phyloP scores from a whole-genome alignment of 306 rosid species.

The Lupinus albus region DNA sequence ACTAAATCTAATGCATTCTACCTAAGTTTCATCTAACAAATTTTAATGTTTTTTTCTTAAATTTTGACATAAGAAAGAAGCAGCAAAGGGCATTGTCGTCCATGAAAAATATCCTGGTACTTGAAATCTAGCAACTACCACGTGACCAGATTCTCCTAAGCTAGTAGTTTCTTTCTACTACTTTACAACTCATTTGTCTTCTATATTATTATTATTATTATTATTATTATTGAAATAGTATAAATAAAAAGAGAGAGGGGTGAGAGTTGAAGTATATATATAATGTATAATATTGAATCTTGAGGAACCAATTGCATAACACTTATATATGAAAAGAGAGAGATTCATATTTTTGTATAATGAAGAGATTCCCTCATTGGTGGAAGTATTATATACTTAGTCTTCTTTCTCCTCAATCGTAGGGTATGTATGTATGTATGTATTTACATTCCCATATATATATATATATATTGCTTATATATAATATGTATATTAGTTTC shows the following conservation, averaged over 20 bases:
- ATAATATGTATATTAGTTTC: neutral
- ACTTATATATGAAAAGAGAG: neutral
- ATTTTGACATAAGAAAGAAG: neutral
- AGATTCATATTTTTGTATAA: neutral
- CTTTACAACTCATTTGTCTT: neutral
- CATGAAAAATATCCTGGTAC: neutral
- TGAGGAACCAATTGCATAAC: slow-evolving; percentile 12
- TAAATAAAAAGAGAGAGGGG: neutral
- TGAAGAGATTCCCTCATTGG: slow-evolving; percentile 14
- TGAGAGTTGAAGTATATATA: too few relatives aligned
- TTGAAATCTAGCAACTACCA: slow-evolving; percentile 1
- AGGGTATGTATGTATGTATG: too few relatives aligned
- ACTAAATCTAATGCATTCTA: neutral
- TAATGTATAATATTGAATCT: too few relatives aligned
- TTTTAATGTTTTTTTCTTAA: neutral
- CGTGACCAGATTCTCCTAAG: slow-evolving; percentile 5
- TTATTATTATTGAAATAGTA: neutral
- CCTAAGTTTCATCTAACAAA: neutral
- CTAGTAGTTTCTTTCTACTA: slow-evolving; percentile 17
- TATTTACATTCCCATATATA: slow-evolving; percentile 23
- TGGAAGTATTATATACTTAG: too few relatives aligned
- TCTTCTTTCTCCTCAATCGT: too few relatives aligned
- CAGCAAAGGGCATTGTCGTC: slow-evolving; percentile 7
- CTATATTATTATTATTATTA: neutral
- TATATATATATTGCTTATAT: neutral